phyloP scores from a whole-genome alignment of 495 filamentous ascomycete genomes.

The Penicillium odoratum region DNA sequence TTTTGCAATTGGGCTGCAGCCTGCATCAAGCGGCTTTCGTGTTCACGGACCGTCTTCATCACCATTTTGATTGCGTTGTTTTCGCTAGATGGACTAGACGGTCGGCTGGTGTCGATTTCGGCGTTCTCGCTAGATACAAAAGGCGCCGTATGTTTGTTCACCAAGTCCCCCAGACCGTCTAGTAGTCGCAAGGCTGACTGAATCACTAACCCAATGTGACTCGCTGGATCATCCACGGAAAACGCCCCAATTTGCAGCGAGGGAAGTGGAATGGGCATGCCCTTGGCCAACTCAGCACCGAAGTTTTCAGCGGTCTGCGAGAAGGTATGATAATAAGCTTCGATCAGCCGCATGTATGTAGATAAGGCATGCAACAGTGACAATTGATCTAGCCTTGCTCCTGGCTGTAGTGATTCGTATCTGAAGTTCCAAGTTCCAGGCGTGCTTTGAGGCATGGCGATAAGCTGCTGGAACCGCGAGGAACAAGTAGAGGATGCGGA shows the following conservation, averaged over 20 bases:
- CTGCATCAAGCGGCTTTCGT: slow-evolving; percentile 3
- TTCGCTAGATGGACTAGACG: neutral
- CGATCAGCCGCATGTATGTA: too few species aligned
- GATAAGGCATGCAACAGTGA: too few species aligned
- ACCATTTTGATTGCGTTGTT: slow-evolving; percentile 3
- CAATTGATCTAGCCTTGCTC: too few species aligned
- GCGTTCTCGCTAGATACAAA: slow-evolving; percentile 29
- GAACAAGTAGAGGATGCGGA: too few species aligned
- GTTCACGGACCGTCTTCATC: slow-evolving; percentile 6
- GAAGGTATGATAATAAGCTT: too few species aligned
- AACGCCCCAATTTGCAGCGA: slow-evolving; percentile 4
- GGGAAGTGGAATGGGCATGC: too few species aligned
- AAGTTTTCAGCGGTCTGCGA: too few species aligned
- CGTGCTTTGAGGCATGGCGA: too few species aligned
- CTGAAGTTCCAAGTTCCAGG: too few species aligned
- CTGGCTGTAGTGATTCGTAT: too few species aligned
- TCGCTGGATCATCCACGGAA: neutral
- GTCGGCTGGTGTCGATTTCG: neutral
- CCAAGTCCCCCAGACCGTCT: slow-evolving; percentile 11
- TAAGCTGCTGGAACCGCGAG: too few species aligned
- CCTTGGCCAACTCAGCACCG: too few species aligned
- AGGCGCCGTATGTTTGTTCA: slow-evolving; percentile 32
- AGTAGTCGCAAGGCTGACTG: slow-evolving; percentile 8
- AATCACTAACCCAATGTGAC: slow-evolving; percentile 4
- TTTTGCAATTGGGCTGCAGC: slow-evolving; percentile 1